phyloP scores from a whole-genome alignment of 495 filamentous ascomycete genomes.

The Penicillium parvum region DNA sequence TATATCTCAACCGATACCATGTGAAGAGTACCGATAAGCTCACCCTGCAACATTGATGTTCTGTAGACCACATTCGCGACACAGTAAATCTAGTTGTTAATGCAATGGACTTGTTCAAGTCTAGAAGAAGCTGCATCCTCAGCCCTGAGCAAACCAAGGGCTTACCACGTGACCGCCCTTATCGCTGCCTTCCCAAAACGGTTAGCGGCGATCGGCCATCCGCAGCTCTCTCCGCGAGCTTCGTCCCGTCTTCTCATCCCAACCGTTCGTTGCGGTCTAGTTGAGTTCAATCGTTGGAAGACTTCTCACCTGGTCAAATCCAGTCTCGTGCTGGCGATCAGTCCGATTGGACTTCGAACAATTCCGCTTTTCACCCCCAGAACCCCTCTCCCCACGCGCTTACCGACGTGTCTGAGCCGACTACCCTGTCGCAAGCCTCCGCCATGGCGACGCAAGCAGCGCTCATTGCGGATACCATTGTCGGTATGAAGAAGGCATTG shows the following conservation, averaged over 20 bases:
- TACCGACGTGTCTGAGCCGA: slow-evolving; percentile 16
- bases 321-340: neutral
- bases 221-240: slow-evolving; percentile 31
- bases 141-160: slow-evolving; percentile 4
- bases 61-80: too few species aligned
- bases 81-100: too few species aligned
- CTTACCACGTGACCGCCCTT: slow-evolving; percentile 32
- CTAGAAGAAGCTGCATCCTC: too few species aligned
- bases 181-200: slow-evolving; percentile 25
- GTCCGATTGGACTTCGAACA: too few species aligned
- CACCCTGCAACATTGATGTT: too few species aligned
- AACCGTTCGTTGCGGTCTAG: slow-evolving; percentile 7
- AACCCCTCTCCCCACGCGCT: slow-evolving; percentile 13
- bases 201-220: slow-evolving; percentile 35
- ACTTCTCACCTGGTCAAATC: neutral
- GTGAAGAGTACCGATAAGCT: too few species aligned
- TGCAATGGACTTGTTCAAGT: too few species aligned
- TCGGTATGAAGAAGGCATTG: slow-evolving; percentile 70
- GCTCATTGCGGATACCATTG: slow-evolving; percentile 67
- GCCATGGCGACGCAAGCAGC: slow-evolving; percentile 69
- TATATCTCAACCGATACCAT: neutral
- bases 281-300: slow-evolving; percentile 8
- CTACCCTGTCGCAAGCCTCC: slow-evolving; percentile 18
- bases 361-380: neutral
- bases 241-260: slow-evolving; percentile 21